Conservation (phyloP, 352 stramenopile genomes). For the Globisporangium viniferum region DNA sequence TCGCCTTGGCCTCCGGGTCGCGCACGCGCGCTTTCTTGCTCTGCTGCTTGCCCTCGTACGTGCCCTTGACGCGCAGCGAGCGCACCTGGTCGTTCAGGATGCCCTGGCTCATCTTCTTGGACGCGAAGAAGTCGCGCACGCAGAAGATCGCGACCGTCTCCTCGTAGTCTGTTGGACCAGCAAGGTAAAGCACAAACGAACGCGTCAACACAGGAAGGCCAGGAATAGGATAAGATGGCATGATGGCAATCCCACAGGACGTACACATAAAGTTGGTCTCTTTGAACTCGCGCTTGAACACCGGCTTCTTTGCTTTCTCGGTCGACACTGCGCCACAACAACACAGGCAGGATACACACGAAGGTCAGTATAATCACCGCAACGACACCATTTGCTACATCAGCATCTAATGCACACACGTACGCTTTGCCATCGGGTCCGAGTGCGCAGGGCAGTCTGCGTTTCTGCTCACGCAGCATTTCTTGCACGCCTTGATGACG, state of each 20-base stretch:
- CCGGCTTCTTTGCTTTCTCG: constrained; percentile 18
- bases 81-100: constrained; percentile 77
- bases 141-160: constrained; percentile 82
- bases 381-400: background rate
- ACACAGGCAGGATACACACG: background rate
- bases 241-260: constrained; percentile 2
- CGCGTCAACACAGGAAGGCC: constrained; percentile 1
- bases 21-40: constrained; percentile 28
- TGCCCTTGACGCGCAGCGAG: constrained; percentile 47
- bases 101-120: constrained; percentile 66
- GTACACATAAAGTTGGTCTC: constrained; percentile 72
- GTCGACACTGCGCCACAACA: background rate
- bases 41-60: constrained; percentile 24
- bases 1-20: constrained; percentile 33
- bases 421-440: constrained; percentile 21
- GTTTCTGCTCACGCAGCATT: constrained; percentile 54
- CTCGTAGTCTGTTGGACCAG: constrained; percentile 46
- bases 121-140: constrained; percentile 64
- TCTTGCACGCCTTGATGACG: constrained; percentile 56
- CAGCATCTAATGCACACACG: background rate
- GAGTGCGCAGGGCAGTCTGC: constrained; percentile 38
- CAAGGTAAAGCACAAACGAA: constrained; percentile 1
- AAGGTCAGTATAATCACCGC: background rate
- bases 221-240: background rate
- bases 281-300: constrained; percentile 82